phyloP scores from a whole-genome alignment of 768 basidiomycete species.

The Mycena pura region DNA sequence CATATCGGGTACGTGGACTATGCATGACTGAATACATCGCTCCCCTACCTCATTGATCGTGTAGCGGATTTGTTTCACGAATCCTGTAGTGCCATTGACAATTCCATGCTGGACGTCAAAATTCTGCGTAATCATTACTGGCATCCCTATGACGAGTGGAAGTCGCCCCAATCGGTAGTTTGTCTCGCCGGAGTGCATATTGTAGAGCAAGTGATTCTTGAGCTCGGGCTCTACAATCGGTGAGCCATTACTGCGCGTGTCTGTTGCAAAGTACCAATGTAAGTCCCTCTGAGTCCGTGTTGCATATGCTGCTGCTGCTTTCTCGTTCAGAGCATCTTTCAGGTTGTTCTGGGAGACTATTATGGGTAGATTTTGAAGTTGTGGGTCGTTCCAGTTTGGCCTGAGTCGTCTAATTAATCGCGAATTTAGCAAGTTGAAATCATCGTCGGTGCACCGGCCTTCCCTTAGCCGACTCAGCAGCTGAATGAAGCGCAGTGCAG shows the following conservation, averaged over 20 bases:
- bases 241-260: slow-evolving; percentile 23
- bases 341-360: slow-evolving; percentile 44
- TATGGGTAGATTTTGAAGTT: slow-evolving; percentile 38
- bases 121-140: slow-evolving; percentile 44
- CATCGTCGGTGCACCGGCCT: slow-evolving; percentile 34
- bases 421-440: slow-evolving; percentile 25
- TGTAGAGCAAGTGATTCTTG: slow-evolving; percentile 7
- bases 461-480: slow-evolving; percentile 31
- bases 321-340: slow-evolving; percentile 45
- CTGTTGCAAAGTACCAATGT: slow-evolving; percentile 39
- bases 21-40: not conserved
- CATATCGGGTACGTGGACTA: not conserved
- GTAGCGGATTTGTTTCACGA: not conserved
- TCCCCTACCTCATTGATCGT: not conserved
- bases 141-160: slow-evolving; percentile 47
- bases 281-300: not conserved
- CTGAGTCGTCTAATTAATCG: slow-evolving; percentile 14
- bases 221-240: slow-evolving; percentile 25
- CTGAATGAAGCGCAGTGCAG: slow-evolving; percentile 27
- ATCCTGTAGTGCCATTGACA: not conserved
- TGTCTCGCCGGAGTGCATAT: slow-evolving; percentile 34
- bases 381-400: not conserved
- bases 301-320: slow-evolving; percentile 35
- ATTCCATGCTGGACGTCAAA: slow-evolving; percentile 42
- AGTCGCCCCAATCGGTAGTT: slow-evolving; percentile 37